phyloP scores from a whole-genome alignment of 805 yeast genomes.

The Candida ulmi region DNA sequence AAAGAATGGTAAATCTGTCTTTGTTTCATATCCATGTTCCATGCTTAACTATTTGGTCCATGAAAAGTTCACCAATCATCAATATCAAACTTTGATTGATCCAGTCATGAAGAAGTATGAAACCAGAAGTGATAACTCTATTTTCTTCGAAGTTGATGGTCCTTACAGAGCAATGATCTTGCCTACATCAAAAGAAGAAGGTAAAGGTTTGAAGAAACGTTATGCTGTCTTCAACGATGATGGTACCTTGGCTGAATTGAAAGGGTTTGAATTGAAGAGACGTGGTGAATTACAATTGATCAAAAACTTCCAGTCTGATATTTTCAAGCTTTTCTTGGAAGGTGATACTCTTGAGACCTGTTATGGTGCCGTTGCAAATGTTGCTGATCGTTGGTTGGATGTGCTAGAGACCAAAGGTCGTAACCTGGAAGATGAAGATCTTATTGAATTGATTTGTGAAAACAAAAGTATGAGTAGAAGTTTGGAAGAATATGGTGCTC shows the following conservation, averaged over 20 bases:
- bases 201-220: constrained; percentile 91
- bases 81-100: constrained; percentile 83
- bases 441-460: constrained; percentile 92
- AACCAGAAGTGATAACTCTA: constrained; percentile 83
- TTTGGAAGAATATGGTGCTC: constrained; percentile 80
- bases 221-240: constrained; percentile 96
- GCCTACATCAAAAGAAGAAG: constrained; percentile 97
- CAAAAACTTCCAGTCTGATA: constrained; percentile 92
- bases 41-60: constrained; percentile 94
- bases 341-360: constrained; percentile 77
- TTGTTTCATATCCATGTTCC: constrained; percentile 88
- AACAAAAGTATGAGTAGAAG: constrained; percentile 93
- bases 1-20: constrained; percentile 71
- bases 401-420: constrained; percentile 83
- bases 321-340: constrained; percentile 84
- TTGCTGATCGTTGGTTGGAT: constrained; percentile 95
- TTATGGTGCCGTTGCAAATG: constrained; percentile 83
- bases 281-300: constrained; percentile 93
- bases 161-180: constrained; percentile 96
- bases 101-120: constrained; percentile 62
- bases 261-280: constrained; percentile 94
- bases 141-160: constrained; percentile 97
- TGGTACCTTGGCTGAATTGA: constrained; percentile 89
- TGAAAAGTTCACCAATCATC: constrained; percentile 85
- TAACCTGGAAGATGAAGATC: constrained; percentile 87